These are phyloP conservation scores for Aspergillus pseudoterreus DNA, from an alignment of 2,329 filamentous ascomycete species.

Conservation along the genomic window DNA sequence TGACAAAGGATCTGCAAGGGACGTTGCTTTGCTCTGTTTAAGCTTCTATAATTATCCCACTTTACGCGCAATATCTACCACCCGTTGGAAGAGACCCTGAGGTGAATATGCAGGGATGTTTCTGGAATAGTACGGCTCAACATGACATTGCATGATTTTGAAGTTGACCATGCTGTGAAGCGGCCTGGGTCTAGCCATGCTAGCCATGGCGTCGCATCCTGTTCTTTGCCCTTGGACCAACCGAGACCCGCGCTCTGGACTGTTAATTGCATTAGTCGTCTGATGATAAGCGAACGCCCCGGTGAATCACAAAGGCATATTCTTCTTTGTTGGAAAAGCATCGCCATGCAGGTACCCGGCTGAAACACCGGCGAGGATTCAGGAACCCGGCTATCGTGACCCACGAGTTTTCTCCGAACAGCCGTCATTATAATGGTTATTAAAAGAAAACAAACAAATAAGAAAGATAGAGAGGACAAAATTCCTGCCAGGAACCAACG, in stretches of 20 bases:
- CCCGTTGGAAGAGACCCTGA: not conserved
- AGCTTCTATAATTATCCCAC: slow-evolving; percentile 18
- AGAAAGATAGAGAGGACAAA: not conserved
- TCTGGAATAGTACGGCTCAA: not conserved
- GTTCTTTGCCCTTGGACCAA: slow-evolving; percentile 8
- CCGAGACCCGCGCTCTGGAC: not conserved
- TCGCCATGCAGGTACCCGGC: not conserved
- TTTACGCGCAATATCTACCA: not conserved
- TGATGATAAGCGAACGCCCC: not conserved
- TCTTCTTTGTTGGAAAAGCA: not conserved
- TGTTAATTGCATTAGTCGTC: not conserved
- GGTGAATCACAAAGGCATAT: not conserved
- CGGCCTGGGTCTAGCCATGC: not conserved
- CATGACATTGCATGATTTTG: not conserved
- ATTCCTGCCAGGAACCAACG: not conserved
- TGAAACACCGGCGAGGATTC: not conserved
- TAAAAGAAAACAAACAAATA: not conserved
- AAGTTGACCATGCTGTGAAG: not conserved
- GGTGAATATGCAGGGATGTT: not conserved
- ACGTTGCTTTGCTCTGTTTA: slow-evolving; percentile 2
- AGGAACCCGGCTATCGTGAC: not conserved
- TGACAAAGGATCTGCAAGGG: slow-evolving; percentile 4
- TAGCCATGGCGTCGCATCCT: not conserved
- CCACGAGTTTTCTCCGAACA: too few species aligned
- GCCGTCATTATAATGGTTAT: too few species aligned